Conservation (phyloP, 179 eudicot species). For the Silene vulgaris region DNA sequence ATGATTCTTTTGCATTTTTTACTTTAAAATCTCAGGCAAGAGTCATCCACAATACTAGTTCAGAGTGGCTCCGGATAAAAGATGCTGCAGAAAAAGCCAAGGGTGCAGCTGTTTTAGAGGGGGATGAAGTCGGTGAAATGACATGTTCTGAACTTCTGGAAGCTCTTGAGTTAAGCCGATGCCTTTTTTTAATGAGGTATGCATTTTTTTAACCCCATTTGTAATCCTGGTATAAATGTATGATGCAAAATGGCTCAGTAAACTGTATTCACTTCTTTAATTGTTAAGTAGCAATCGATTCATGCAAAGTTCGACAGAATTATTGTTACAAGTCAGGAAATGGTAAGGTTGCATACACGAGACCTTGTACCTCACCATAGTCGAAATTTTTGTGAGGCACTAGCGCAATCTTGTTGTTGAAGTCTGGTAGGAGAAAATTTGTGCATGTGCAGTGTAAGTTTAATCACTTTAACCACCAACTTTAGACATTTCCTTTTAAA, state of each 20-base stretch:
- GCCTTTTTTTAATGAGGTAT: constrained; percentile 81
- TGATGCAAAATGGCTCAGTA: not conserved
- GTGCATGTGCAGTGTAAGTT: not conserved
- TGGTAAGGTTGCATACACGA: not conserved
- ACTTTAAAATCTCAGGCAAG: constrained; percentile 57
- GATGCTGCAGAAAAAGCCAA: constrained; percentile 93
- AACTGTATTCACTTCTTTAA: not conserved
- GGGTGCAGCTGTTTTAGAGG: constrained; percentile 55
- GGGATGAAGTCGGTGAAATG: constrained; percentile 83
- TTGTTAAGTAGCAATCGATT: not conserved
- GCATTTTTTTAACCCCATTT: not conserved
- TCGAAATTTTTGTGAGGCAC: not conserved
- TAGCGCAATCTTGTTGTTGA: not conserved
- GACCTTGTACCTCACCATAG: not conserved
- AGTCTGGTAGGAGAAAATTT: not conserved
- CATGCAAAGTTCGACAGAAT: not conserved
- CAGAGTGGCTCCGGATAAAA: constrained; percentile 87
- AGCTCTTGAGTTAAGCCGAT: constrained; percentile 99
- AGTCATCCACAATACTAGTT: constrained; percentile 72
- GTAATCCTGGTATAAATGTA: not conserved
- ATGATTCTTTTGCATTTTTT: constrained; percentile 7
- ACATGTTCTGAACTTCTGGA: constrained; percentile 95
- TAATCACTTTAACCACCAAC: too few relatives aligned
- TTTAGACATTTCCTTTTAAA: too few relatives aligned
- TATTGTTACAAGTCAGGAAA: not conserved